These are phyloP conservation scores for Blastobotrys proliferans DNA, from an alignment of 1,139 yeast genomes.

Conservation along the genomic window DNA sequence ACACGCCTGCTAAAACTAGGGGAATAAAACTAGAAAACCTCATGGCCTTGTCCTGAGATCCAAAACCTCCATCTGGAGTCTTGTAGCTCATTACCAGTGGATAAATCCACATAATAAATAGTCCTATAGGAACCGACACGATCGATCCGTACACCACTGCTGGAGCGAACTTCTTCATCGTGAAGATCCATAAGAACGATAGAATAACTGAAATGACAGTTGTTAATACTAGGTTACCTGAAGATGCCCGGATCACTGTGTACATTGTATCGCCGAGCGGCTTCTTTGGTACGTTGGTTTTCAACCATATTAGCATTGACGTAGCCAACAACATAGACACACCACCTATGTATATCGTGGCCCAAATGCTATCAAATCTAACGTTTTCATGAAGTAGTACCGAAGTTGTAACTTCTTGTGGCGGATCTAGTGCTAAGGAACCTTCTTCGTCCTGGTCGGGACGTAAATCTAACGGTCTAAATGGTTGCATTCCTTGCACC, in stretches of 20 bases:
- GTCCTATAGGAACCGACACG: slow-evolving; percentile 34
- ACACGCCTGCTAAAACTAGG: slow-evolving; percentile 30
- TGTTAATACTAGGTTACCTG: slow-evolving; percentile 29
- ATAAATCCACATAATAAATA: slow-evolving; percentile 29
- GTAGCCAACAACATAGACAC: slow-evolving; percentile 35
- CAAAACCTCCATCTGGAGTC: slow-evolving; percentile 33
- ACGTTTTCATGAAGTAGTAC: slow-evolving; percentile 17
- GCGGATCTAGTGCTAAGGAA: slow-evolving; percentile 15
- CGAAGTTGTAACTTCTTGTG: slow-evolving; percentile 15
- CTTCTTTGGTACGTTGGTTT: slow-evolving; percentile 29
- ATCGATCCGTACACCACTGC: slow-evolving; percentile 35
- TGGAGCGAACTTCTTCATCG: slow-evolving; percentile 32
- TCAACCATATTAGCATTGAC: slow-evolving; percentile 34
- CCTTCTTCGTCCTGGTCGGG: slow-evolving; percentile 18
- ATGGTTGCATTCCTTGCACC: slow-evolving; percentile 21
- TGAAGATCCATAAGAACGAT: slow-evolving; percentile 36
- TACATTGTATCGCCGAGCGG: slow-evolving; percentile 36
- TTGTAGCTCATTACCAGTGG: slow-evolving; percentile 37
- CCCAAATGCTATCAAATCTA: slow-evolving; percentile 32
- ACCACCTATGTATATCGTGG: slow-evolving; percentile 28
- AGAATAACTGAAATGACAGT: slow-evolving; percentile 31
- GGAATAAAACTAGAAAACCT: slow-evolving; percentile 37
- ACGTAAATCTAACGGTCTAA: slow-evolving; percentile 23
- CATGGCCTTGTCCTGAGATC: slow-evolving; percentile 37
- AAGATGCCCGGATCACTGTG: slow-evolving; percentile 30